Evolutionary conservation across 768 basidiomycete species (phyloP), one percentile per base, ranked within the genome.

Genomic region (Boletellus sp.): DNA sequence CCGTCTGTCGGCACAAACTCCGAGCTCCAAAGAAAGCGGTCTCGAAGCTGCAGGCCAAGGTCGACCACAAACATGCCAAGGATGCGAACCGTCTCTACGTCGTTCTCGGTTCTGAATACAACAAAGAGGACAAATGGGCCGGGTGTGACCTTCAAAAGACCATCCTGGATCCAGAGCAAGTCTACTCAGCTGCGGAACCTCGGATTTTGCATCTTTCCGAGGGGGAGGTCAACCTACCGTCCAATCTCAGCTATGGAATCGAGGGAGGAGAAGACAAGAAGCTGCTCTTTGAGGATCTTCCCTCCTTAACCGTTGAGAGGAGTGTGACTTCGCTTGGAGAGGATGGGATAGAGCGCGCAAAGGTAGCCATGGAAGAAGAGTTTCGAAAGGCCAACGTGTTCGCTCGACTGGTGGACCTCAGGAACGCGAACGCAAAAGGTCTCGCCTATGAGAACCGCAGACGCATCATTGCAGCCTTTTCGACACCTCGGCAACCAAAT

Each of bases 391-490:
- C 77, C 6, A 77, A 72, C 52, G 63, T 69, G 59, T 76, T 96
- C 49, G 83, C 86, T 37, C 77, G 78, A 56, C 69, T 92, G 26
- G 70, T 93, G 19, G 93, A 96, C 70, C 69, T 98, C 59, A 74
- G 85, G 54, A 97, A 98, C 62, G 87, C 95, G 16, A 90, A 87
- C 57, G 88, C 91, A 24, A 74, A 70, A 26, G 92, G 91, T n/a
- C 83, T 97, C 53, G 81, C 89, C 44, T 90, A 78, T 60, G 90
- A 93, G 70, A 97, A 96, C 66, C 76, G 88, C 51, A 74, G 81
- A 62, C 77, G 92, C 53, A 86, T 94, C 53, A 75, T 96, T 24
- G 70, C 71, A 13, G 83, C 79, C 24, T 97, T 98, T 70, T 95
- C 94, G 1, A 73, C 77, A 7, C 75, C 78, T 0, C 75, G 75